Evolutionary conservation across 1,284 basidiomycete genomes (phyloP), one percentile per base, ranked within the genome.

Genomic region (Lignosus rhinocerotis): DNA sequence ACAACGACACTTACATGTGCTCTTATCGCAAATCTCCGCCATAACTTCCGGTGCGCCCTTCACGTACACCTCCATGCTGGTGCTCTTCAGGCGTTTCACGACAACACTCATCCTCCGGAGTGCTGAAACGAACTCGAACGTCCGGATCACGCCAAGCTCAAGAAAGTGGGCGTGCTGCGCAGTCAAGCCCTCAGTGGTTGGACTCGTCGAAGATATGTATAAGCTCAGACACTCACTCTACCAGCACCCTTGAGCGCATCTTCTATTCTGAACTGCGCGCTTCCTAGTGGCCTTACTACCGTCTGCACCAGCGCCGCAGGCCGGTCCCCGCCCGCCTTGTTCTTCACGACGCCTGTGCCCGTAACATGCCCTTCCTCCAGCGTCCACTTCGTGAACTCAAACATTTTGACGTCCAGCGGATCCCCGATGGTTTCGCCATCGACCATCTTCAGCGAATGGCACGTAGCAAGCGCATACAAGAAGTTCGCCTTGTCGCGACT

Each of bases 21-120:
- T 84, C 61, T 82, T 88, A 58, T 94, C 90, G 71, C 96, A 98
- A 59, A 99, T 98, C 47, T 97, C 96, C 2, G 78, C 74, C 95
- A 99, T 99, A 55, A 97, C 93, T 73, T 99, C 97, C 0, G 97
- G 97, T 1, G 97, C 97, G 21, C 97, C 97, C 73, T 99, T 99
- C 70, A 96, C 96, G 72, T 98, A 99, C 8, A 98, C 83, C 72
- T 99, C 96, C 93, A 99, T 98, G 70, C 92, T 94, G 46, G 78
- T 86, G 63, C 95, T 96, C 74, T 93, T 97, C 58, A 99, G 83
- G 52, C 93, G 83, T 74, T 98, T 99, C 68, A 98, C 96, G 56
- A 99, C 86, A 31, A 99, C 97, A 63, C 94, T 97, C 97, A 99
- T 99, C 52, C 97, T 80, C 36, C 97, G 85, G 19, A 99, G 81